Evolutionary conservation across 2,329 filamentous ascomycete species (phyloP).

Genomic region (Pseudopyricularia cyperi): DNA sequence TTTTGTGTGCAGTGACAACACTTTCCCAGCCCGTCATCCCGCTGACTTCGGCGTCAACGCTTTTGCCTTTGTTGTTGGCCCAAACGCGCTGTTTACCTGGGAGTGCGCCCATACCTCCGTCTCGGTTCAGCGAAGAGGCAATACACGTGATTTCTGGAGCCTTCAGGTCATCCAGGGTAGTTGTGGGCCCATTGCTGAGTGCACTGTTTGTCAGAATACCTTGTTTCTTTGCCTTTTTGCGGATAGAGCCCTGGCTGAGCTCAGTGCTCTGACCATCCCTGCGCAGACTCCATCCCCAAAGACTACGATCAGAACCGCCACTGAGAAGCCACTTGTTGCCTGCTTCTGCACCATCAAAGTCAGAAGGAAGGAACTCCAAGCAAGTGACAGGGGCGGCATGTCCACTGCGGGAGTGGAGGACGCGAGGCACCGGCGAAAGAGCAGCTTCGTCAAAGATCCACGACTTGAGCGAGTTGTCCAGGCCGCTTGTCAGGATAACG

Average conservation of each 20-base stretch:
- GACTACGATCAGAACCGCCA: constrained; percentile 74
- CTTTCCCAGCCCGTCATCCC: constrained; percentile 92
- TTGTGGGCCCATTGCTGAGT: constrained; percentile 45
- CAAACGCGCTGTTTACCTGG: constrained; percentile 69
- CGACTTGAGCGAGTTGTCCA: constrained; percentile 86
- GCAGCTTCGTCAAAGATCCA: constrained; percentile 95
- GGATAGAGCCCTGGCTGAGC: constrained; percentile 78
- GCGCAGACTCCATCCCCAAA: constrained; percentile 94
- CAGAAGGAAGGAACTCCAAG: constrained; percentile 72
- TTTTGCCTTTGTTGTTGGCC: constrained; percentile 17
- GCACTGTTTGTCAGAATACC: constrained; percentile 52
- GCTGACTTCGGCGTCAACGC: constrained; percentile 52
- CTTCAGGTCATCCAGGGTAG: constrained; percentile 63
- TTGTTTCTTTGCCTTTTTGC: constrained; percentile 78
- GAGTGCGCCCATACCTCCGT: constrained; percentile 82
- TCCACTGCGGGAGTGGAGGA: constrained; percentile 74
- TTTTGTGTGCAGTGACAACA: constrained; percentile 81
- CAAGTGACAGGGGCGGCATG: constrained; percentile 78
- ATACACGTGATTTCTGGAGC: constrained; percentile 87
- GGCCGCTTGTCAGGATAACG: constrained; percentile 77
- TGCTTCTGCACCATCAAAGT: constrained; percentile 79
- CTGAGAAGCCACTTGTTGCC: constrained; percentile 91
- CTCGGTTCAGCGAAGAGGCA: constrained; percentile 81
- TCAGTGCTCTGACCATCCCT: constrained; percentile 90
- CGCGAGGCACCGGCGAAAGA: constrained; percentile 74